Percentiles rank a stretch among this genome's conserved stretches.
These are phyloP conservation scores for Agrostemma githago DNA, from an alignment of 148 eudicot genomes.

Conservation along the genomic window DNA sequence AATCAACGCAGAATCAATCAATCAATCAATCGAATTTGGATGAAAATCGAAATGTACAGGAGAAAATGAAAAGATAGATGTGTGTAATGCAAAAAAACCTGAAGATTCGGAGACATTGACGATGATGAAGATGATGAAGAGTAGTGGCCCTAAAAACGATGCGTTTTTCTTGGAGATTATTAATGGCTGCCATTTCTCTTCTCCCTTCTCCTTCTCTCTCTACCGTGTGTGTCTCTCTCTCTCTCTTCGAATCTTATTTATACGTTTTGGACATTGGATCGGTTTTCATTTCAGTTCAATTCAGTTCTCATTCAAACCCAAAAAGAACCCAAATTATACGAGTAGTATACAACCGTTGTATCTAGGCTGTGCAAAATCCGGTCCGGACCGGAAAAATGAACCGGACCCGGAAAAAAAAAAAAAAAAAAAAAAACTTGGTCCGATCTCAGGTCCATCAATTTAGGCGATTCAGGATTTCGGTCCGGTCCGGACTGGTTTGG, in stretches of 20 bases:
- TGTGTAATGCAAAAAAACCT: slow-evolving; percentile 3
- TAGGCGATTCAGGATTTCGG: no score
- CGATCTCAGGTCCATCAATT: no score
- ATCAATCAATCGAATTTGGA: background rate
- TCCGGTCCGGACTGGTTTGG: no score
- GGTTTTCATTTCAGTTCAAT: no score
- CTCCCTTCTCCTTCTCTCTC: background rate
- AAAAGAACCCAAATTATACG: no score
- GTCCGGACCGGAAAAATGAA: no score
- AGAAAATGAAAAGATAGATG: background rate
- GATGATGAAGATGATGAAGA: slow-evolving; percentile 6
- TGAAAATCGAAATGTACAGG: background rate
- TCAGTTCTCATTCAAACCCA: no score
- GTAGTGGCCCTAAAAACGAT: slow-evolving; percentile 18
- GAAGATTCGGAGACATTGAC: slow-evolving; percentile 9
- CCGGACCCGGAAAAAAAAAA: no score
- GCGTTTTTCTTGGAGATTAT: slow-evolving; percentile 25
- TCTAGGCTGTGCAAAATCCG: no score
- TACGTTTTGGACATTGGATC: slow-evolving; percentile 13
- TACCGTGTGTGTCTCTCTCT: background rate
- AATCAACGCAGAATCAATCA: background rate
- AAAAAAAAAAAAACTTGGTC: no score
- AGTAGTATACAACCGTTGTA: no score
- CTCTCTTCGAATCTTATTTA: background rate
- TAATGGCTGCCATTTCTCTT: slow-evolving; percentile 30